A percentile compares a stretch with the other conserved stretches of the same genome.
Conservation (phyloP, 2,329 filamentous ascomycete species). For the Fusarium sp. region DNA sequence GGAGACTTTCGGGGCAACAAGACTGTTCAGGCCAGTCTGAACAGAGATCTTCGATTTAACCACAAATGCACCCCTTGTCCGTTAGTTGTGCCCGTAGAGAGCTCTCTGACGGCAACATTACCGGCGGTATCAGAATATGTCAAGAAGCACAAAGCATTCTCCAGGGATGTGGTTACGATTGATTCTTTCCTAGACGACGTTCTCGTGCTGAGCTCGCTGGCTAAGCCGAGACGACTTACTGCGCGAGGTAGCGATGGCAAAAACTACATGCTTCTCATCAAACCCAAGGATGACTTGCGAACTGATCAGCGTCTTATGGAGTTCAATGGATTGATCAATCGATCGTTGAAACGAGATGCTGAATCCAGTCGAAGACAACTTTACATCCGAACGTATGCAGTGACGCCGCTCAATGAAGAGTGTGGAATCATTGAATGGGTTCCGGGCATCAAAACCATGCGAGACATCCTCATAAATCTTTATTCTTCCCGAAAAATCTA, state of each 20-base stretch:
- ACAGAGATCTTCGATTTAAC: constrained; percentile 84
- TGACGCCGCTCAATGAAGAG: constrained; percentile 96
- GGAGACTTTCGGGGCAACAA: constrained; percentile 78
- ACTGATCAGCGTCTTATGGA: constrained; percentile 99
- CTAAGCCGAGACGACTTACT: constrained; percentile 90
- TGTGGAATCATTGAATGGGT: constrained; percentile 99
- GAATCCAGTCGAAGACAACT: constrained; percentile 91
- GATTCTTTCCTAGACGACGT: constrained; percentile 87
- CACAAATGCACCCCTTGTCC: constrained; percentile 85
- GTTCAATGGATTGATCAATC: constrained; percentile 98
- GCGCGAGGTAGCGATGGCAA: constrained; percentile 91
- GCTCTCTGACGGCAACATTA: constrained; percentile 83
- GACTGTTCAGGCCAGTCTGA: constrained; percentile 78
- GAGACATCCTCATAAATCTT: constrained; percentile 86
- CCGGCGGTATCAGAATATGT: constrained; percentile 80
- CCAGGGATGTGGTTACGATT: constrained; percentile 87
- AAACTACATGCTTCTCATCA: constrained; percentile 90
- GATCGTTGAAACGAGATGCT: constrained; percentile 89
- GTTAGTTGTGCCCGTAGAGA: constrained; percentile 90
- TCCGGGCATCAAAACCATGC: constrained; percentile 91
- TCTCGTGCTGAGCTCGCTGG: constrained; percentile 88
- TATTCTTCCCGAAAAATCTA: constrained; percentile 81
- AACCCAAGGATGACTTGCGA: constrained; percentile 96
- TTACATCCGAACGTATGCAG: constrained; percentile 97
- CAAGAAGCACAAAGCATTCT: constrained; percentile 87